Evolutionary conservation across 2,329 filamentous ascomycete species (phyloP), one percentile per base, ranked within the genome.

Genomic region (Ascochyta rabiei): DNA sequence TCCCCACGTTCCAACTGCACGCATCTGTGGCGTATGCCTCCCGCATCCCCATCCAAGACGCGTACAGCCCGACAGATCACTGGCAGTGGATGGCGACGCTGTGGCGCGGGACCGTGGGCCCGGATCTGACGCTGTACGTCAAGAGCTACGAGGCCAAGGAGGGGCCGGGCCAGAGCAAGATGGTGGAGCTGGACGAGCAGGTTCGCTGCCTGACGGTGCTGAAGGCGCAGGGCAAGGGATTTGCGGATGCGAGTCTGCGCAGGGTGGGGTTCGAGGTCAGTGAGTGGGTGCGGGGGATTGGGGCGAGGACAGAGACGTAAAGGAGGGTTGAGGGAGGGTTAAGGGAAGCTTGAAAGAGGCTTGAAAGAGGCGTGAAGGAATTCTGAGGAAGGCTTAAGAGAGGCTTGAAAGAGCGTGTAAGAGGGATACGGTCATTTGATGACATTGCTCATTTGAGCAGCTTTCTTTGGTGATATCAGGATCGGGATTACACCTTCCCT

Each of bases 1-100:
- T 96, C 24, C 86, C 89, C 0, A 84, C 89, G 19, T 97, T 91
- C 75, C 91, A 91, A 57, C 84, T 97, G 35, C 89, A 88, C 12
- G 84, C 89, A 0, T 88, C 90, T 1, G 90, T 97, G 71, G 80
- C 82, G 42, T 93, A 89, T 71, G 89, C 92, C 1, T 86, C 84
- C 49, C 80, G 82, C 13, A 86, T 93, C 38, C 88, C 89, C 1
- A 91, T 96, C 62, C 79, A 82, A 16, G 92, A 96, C 69, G 81
- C 83, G 6, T 96, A 96, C 73, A 84, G 86, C 15, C 87, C 90
- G 0, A 83, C 89, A n/a, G 92, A 96, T 67, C 93, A 98, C 77
- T 98, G 93, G 92, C 90, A 96, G 74, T 98, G 93, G 93, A 91
- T 95, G 81, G 93, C 93, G 31, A 93, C 90, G 38, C 83, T 97